A percentile compares a stretch with the other conserved stretches of the same genome.
These are phyloP conservation scores for Plectranthus barbatus DNA, from an alignment of 257 asterid species.

Conservation along the genomic window DNA sequence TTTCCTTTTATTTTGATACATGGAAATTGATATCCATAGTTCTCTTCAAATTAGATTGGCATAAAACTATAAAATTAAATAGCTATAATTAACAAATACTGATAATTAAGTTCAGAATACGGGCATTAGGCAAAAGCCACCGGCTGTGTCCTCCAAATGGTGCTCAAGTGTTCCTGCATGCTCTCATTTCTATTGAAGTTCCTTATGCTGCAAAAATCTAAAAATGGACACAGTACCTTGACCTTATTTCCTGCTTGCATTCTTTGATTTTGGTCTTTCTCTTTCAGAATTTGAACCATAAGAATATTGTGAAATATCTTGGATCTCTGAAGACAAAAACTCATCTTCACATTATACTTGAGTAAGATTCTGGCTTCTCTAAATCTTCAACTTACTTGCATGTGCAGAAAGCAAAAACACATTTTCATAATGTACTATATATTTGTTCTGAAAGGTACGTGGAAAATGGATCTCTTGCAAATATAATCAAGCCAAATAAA, in stretches of 20 bases:
- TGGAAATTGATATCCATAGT: not conserved
- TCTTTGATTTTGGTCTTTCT: constrained; percentile 17
- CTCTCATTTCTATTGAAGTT: not conserved
- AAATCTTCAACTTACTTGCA: constrained; percentile 7
- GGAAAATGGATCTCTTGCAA: constrained; percentile 98
- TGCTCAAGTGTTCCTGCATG: not conserved
- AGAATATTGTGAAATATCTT: constrained; percentile 88
- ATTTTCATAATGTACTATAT: not conserved
- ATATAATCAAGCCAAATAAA: constrained; percentile 92
- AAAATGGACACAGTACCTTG: not conserved
- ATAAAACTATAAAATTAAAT: not conserved
- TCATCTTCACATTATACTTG: constrained; percentile 95
- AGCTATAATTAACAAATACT: not conserved
- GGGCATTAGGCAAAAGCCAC: not conserved
- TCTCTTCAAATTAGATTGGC: not conserved
- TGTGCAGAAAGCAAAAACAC: not conserved
- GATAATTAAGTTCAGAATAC: not conserved
- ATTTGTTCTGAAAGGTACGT: constrained; percentile 55
- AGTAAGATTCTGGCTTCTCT: constrained; percentile 32
- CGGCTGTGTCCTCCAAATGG: not conserved
- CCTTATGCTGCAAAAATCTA: not conserved
- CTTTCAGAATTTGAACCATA: constrained; percentile 91
- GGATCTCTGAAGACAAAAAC: constrained; percentile 94
- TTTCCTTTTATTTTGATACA: not conserved
- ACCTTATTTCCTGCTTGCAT: not conserved